These are phyloP conservation scores for Cenococcum geophilum DNA, from an alignment of 495 filamentous ascomycete species.

Conservation along the genomic window DNA sequence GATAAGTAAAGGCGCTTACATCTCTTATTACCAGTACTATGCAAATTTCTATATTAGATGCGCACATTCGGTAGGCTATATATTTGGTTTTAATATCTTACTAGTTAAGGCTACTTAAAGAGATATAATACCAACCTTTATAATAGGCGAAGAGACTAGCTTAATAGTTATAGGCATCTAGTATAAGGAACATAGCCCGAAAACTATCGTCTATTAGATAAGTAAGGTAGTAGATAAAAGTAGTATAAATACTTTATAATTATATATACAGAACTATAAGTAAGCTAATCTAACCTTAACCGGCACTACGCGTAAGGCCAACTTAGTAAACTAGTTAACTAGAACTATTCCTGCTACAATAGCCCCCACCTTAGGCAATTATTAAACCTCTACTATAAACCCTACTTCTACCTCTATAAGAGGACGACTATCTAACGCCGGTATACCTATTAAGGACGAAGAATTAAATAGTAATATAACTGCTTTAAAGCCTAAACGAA, in stretches of 20 bases:
- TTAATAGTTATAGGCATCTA: constrained; percentile 71
- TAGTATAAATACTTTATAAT: constrained; percentile 71
- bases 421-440: constrained; percentile 21
- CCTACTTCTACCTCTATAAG: constrained; percentile 23
- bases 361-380: constrained; percentile 7
- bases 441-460: constrained; percentile 25
- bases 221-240: constrained; percentile 60
- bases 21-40: constrained; percentile 76
- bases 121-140: constrained; percentile 64
- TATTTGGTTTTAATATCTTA: constrained; percentile 81
- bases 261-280: constrained; percentile 83
- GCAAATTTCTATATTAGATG: constrained; percentile 82
- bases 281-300: constrained; percentile 86
- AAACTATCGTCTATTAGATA: constrained; percentile 67
- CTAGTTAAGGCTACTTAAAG: constrained; percentile 81
- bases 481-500: constrained; percentile 23
- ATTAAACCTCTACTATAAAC: constrained; percentile 30
- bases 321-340: constrained; percentile 50
- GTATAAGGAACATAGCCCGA: constrained; percentile 77
- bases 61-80: constrained; percentile 74
- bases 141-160: constrained; percentile 70
- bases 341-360: constrained; percentile 11
- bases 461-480: constrained; percentile 17
- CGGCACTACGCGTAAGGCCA: constrained; percentile 85
- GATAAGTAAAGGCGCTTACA: constrained; percentile 63